Base-by-base conservation (phyloP, 2,329 filamentous ascomycete species). In the Stromatinia cepivora region DNA sequence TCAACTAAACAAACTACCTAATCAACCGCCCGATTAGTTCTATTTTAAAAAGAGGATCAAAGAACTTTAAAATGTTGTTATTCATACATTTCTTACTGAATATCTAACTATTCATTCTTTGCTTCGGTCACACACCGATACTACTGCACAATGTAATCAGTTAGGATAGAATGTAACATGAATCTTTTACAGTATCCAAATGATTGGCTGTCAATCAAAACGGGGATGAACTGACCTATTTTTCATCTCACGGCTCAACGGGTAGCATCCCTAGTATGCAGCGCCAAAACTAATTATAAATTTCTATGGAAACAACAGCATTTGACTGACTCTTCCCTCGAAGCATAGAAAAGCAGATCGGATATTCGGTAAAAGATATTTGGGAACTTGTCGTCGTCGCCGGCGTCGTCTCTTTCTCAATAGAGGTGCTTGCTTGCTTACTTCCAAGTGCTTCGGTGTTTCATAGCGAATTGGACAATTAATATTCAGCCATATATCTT, bases 401-500 rank as follows among this genome's bases (percentile, higher is more conserved):
- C 39, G 17, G 22, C 11, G 22, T 57, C 54, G 10, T 57, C 34
- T 57, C 31, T 36, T 36, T 22, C 11, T 57, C 34, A n/a, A 34
- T 39, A 46, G 42, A 46, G 39, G 20, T 34, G 39, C 25, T 25
- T 58, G 20, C 46, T 53, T 53, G 25, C 58, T 61, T 13, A 31
- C 39, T 25, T 59, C 34, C 2, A 9, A 34, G 11, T 50, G 28
- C 45, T 36, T 50, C 59, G 59, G 59, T 62, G 59, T 50, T 36
- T 62, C 59, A 62, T 62, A 13, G 42, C 59, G 45, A 62, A 62
- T 62, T 50, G 59, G 59, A 4, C 59, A 62, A 62, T 62, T 50
- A 36, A 31, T 34, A 34, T 50, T 34, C 59, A 36, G 59, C 59
- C 59, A 50, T 61, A 31, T 15, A 34, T 17, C 25, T 22, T 34